Base-by-base conservation (phyloP, 805 yeast species). In the Teunomyces panamensis region DNA sequence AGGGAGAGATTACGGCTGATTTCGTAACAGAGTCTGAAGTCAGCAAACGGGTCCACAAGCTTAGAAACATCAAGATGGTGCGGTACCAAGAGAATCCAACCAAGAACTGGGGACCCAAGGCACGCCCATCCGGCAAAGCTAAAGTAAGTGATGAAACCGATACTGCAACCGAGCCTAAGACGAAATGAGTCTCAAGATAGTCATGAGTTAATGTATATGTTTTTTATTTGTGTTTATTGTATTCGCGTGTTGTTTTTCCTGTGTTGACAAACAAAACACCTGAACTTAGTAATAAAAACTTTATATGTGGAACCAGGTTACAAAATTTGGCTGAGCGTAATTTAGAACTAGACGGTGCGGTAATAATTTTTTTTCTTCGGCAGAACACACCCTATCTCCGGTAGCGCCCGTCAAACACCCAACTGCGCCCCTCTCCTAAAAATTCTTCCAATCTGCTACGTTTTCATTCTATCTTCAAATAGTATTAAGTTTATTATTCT, bases 51-150 rank as follows among this genome's bases (percentile, higher is more conserved):
- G 68, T 90, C 47, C 81, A 81, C 56, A 72, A 67, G 47, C 70
- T 89, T 46, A 77, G 97, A 58, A 83, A 80, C 53, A 76, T 89
- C 49, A 89, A 89, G 67, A 80, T 92, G 62, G 89, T 89, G 10
- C 77, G 97, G 57, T 92, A 78, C 67, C 99, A 91, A 63, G 90
- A 84, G 60, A 92, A 91, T 60, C 99, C 99, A 11, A 79, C 89
- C 0, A 88, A 87, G 63, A 85, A 88, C 63, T 94, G 99, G 99
- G 99, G 99, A 1, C 99, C 98, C 32, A 89, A 87, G 69, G 82
- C 96, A 3, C 83, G 86, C 59, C 95, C 96, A 2, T 37, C 51
- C 17, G 51, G 48, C 34, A 51, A 53, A 26, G 41, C 41, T 2
- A 37, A 37, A 26, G 28, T 13, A n/a, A 8, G 10, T 6, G 26